These are phyloP conservation scores for Salvia rosmarinus DNA, from an alignment of 257 asterid species.

Conservation along the genomic window DNA sequence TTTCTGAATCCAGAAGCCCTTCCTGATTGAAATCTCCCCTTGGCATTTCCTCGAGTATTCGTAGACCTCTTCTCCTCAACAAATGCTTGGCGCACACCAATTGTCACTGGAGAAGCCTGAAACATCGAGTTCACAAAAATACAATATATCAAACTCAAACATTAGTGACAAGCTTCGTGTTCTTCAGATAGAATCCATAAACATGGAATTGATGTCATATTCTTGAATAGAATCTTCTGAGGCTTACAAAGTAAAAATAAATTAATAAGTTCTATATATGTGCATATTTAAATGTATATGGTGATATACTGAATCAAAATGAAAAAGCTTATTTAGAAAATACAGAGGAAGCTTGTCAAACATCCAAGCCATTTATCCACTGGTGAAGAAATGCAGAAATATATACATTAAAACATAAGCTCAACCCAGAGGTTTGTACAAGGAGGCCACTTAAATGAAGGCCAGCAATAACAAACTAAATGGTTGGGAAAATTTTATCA, in stretches of 20 bases:
- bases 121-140: conserved; percentile 9
- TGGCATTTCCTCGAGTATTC: conserved; percentile 63
- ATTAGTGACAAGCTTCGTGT: background rate
- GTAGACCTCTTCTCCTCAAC: conserved; percentile 96
- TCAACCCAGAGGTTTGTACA: background rate
- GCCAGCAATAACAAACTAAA: background rate
- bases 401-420: background rate
- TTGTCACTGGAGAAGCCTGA: conserved; percentile 80
- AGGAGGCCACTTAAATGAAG: background rate
- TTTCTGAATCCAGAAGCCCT: conserved; percentile 77
- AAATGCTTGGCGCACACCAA: conserved; percentile 67
- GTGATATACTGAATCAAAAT: background rate
- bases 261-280: too few relatives aligned
- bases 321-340: background rate
- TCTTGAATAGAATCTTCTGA: background rate
- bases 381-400: background rate
- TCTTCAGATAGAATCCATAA: background rate
- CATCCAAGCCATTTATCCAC: background rate
- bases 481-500: background rate
- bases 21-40: conserved; percentile 70
- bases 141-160: background rate
- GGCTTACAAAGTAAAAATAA: too few relatives aligned
- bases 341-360: background rate
- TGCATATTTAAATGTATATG: background rate
- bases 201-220: background rate